Conservation (phyloP, 2,329 filamentous ascomycete species). For the Fusarium nematophilum region DNA sequence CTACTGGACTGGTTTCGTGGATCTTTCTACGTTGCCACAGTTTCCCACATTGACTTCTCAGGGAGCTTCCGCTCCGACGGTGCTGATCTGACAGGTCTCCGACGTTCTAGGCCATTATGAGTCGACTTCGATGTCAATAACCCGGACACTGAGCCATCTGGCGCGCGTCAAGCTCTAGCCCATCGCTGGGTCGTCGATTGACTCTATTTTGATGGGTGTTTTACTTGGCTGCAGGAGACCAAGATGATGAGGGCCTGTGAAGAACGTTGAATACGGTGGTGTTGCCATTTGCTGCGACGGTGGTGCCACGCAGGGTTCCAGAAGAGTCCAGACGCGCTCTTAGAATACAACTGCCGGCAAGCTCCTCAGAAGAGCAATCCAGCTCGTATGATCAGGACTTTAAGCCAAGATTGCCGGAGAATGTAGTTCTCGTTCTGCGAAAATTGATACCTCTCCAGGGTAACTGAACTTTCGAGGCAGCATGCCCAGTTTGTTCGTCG, state of each 20-base stretch:
- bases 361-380: background rate
- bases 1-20: too few species aligned
- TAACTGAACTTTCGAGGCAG: too few species aligned
- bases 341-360: constrained; percentile 10
- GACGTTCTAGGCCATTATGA: background rate
- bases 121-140: constrained; percentile 7
- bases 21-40: too few species aligned
- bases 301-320: constrained; percentile 34
- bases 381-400: too few species aligned
- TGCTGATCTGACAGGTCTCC: background rate
- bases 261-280: constrained; percentile 20
- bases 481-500: too few species aligned
- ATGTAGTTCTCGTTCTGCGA: too few species aligned
- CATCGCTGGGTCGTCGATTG: background rate
- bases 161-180: background rate
- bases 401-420: too few species aligned
- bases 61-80: constrained; percentile 2
- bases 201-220: background rate
- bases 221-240: background rate
- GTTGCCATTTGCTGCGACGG: constrained; percentile 31
- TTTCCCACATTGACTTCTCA: background rate
- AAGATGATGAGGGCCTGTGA: background rate
- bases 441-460: too few species aligned
- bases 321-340: constrained; percentile 34
- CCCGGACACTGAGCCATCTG: background rate